A percentile compares a stretch with the other conserved stretches of the same genome.
phyloP scores from a whole-genome alignment of 176 grass and related monocot genomes.

The Chrysopogon serrulatus region DNA sequence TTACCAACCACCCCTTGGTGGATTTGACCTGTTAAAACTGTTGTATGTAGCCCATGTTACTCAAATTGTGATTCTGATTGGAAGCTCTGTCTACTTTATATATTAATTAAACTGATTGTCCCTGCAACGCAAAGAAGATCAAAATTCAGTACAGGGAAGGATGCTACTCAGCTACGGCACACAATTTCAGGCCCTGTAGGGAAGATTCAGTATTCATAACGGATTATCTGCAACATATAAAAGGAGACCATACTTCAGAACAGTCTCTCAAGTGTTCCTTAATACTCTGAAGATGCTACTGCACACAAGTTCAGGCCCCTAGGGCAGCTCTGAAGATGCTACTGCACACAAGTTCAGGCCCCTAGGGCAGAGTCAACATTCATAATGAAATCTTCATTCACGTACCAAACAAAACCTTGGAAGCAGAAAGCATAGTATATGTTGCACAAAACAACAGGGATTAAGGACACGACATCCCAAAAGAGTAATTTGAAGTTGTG shows the following conservation, averaged over 20 bases:
- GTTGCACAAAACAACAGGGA: background rate
- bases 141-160: background rate
- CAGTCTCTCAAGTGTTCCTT: background rate
- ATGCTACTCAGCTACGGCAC: background rate
- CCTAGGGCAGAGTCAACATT: background rate
- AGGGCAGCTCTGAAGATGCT: background rate
- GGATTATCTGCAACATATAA: background rate
- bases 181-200: background rate
- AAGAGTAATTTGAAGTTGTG: constrained; percentile 5
- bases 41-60: background rate
- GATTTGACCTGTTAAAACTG: background rate
- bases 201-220: background rate
- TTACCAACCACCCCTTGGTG: background rate
- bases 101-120: background rate
- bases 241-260: background rate
- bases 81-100: background rate
- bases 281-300: background rate
- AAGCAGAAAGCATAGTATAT: background rate
- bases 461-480: background rate
- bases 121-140: background rate
- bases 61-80: background rate
- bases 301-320: background rate
- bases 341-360: background rate
- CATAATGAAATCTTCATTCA: background rate
- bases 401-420: background rate